These are phyloP conservation scores for Candida buenavistaensis DNA, from an alignment of 1,139 yeast species.

Conservation along the genomic window DNA sequence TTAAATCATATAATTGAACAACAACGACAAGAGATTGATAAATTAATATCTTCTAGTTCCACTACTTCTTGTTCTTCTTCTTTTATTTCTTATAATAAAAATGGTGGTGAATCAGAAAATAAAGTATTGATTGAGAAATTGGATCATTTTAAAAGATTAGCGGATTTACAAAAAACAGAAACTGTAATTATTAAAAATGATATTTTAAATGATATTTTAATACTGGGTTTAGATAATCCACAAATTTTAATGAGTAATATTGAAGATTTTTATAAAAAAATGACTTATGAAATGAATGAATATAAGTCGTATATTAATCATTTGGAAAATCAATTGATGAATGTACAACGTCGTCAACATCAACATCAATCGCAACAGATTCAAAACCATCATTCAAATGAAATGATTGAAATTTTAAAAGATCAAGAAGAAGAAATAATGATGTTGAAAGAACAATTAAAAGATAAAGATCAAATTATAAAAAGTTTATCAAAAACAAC, in stretches of 20 bases:
- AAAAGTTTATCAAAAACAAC: conserved; percentile 67
- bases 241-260: conserved; percentile 45
- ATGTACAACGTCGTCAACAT: conserved; percentile 18
- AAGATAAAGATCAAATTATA: conserved; percentile 75
- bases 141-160: conserved; percentile 66
- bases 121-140: conserved; percentile 60
- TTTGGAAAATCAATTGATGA: conserved; percentile 55
- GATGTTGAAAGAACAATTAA: conserved; percentile 60
- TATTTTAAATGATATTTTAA: conserved; percentile 50
- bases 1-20: conserved; percentile 45
- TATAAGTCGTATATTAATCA: conserved; percentile 62
- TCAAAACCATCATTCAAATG: conserved; percentile 2
- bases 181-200: conserved; percentile 56
- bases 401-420: conserved; percentile 28
- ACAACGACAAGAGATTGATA: conserved; percentile 42
- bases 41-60: too few relatives aligned
- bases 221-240: conserved; percentile 31
- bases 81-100: too few relatives aligned
- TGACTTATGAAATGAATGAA: conserved; percentile 56
- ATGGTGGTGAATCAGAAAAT: conserved; percentile 66
- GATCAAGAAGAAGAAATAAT: conserved; percentile 72
- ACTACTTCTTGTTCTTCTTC: too few relatives aligned
- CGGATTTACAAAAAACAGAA: conserved; percentile 59
- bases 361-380: not conserved
- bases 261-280: conserved; percentile 47